phyloP scores from a whole-genome alignment of 257 asterid species.

The Petrea volubilis region DNA sequence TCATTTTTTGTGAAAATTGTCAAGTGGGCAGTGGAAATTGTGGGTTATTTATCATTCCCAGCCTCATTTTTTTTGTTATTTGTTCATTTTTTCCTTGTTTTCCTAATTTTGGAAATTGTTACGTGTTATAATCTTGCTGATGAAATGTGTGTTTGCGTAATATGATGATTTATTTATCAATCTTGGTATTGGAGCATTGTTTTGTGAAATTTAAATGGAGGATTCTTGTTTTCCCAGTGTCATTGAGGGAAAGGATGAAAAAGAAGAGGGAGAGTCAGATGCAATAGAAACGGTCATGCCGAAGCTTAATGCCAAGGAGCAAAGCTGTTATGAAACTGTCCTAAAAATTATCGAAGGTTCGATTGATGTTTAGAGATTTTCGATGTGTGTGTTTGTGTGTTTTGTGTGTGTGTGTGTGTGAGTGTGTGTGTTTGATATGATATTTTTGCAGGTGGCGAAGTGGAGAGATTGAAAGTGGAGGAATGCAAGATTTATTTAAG shows the following conservation, averaged over 20 bases:
- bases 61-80: background rate
- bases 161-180: background rate
- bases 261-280: conserved; percentile 31
- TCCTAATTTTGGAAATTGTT: background rate
- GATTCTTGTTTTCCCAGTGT: conserved; percentile 18
- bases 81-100: background rate
- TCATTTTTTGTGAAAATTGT: conserved; percentile 3
- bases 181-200: background rate
- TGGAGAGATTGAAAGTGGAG: conserved; percentile 71
- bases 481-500: conserved; percentile 81
- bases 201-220: background rate
- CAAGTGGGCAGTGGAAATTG: background rate
- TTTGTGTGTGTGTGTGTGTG: background rate
- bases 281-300: conserved; percentile 16
- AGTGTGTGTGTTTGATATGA: background rate
- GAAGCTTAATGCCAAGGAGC: conserved; percentile 50
- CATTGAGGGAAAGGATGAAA: conserved; percentile 28
- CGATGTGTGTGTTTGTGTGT: background rate
- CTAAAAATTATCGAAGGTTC: conserved; percentile 57
- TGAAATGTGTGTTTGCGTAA: conserved; percentile 6
- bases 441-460: conserved; percentile 45
- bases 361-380: background rate
- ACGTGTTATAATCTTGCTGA: background rate
- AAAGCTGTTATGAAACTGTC: conserved; percentile 45
- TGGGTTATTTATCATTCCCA: background rate